phyloP scores from a whole-genome alignment of 2,329 filamentous ascomycete genomes.

The Fusarium equiseti region DNA sequence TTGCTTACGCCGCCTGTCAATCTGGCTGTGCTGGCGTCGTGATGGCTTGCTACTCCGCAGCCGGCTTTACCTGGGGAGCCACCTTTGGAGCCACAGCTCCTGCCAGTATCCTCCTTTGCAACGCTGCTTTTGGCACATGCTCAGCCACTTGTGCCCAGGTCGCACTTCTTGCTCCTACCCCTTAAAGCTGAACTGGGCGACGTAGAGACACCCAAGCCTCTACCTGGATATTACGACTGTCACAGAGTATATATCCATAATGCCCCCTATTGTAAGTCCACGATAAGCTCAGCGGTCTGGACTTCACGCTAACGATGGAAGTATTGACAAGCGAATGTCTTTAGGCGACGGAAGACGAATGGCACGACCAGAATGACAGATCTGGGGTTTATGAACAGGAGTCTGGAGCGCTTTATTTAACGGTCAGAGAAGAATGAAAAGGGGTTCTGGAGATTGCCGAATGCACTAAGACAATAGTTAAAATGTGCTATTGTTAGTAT shows the following conservation, averaged over 20 bases:
- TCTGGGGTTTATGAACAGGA: not conserved
- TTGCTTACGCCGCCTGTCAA: conserved; percentile 12
- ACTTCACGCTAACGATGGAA: not conserved
- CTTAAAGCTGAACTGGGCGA: not conserved
- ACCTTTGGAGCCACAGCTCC: not conserved
- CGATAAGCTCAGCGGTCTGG: not conserved
- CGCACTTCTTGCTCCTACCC: not conserved
- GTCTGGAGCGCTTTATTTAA: not conserved
- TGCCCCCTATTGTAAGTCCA: not conserved
- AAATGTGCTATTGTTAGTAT: not conserved
- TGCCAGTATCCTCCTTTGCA: not conserved
- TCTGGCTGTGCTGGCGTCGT: not conserved
- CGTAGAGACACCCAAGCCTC: not conserved
- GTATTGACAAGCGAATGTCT: not conserved
- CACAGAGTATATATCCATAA: not conserved
- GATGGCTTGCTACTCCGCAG: conserved; percentile 16
- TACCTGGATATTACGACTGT: not conserved
- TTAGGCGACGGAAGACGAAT: not conserved
- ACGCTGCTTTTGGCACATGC: conserved; percentile 6
- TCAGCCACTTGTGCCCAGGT: conserved; percentile 6
- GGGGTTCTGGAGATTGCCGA: not conserved
- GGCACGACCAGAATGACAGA: not conserved
- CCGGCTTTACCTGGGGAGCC: conserved; percentile 1
- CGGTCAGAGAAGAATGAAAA: not conserved
- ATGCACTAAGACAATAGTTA: not conserved